Base-by-base conservation (phyloP, 306 rosid genomes). In the Hippophae gyantsensis region DNA sequence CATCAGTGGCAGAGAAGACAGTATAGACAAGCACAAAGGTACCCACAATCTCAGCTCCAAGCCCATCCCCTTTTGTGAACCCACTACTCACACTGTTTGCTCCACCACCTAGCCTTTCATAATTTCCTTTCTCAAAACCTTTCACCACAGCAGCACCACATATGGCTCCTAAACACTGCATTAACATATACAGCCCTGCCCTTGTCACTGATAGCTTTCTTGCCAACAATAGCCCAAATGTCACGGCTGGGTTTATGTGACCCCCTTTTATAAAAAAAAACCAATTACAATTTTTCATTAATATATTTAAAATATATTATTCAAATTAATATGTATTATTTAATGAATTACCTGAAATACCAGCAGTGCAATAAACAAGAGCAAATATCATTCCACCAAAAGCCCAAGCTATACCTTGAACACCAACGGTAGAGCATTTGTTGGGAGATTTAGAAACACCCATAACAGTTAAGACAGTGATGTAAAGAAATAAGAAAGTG, bases 371-470 rank as follows among this genome's bases (percentile, higher is more conserved):
- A 56, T 76, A 76, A 13, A 79, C 84, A 48, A 75, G 84, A 62
- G 72, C 84, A 56, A 79, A 79, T 45, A 79, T 79, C 81, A 72
- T 79, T 9, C 84, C 84, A 50, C 81, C 84, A 56, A 79, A 72
- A 3, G 84, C 76, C 84, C 84, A 79, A 55, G 84, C 84, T 8
- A 79, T 79, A 61, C 81, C 79, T 62, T 79, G 84, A 23, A 69
- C 60, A 4, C 84, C 84, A 10, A 79, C 84, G 0, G 84, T 58
- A 6, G 78, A 61, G 32, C 84, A 79, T 69, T 79, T 79, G 50
- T 0, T 26, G 0, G 55, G 61, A 3, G 85, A 69, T 53, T 55
- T 66, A 42, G 10, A 9, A 8, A 78, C 83, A 25, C 83, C 83
- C 70, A 78, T 78, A 3, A 74, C 77, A 0, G 83, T 74, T 6